phyloP scores from a whole-genome alignment of 2,329 filamentous ascomycete genomes.

The Mollisia scopiformis region DNA sequence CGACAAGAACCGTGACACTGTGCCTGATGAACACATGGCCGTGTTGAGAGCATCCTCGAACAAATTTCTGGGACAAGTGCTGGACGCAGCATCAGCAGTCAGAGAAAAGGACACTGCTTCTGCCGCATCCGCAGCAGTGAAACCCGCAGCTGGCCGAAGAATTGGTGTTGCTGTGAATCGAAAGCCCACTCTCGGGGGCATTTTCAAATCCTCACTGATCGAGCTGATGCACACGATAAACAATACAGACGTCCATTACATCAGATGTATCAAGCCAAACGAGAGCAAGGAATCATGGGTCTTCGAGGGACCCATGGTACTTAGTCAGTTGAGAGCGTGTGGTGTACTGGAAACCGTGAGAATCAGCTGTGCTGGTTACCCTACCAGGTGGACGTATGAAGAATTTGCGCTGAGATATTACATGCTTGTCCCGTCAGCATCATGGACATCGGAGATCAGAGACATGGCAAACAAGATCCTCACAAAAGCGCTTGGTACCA shows the following conservation, averaged over 20 bases:
- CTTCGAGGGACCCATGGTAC: conserved; percentile 97
- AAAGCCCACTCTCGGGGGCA: conserved; percentile 95
- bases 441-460: conserved; percentile 93
- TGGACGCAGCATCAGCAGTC: conserved; percentile 83
- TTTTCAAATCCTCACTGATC: conserved; percentile 97
- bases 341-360: conserved; percentile 98
- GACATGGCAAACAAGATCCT: conserved; percentile 94
- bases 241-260: conserved; percentile 97
- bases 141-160: conserved; percentile 78
- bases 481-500: conserved; percentile 81
- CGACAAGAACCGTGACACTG: conserved; percentile 98
- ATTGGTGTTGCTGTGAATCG: conserved; percentile 91
- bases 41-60: conserved; percentile 85
- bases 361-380: conserved; percentile 96
- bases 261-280: conserved; percentile 98
- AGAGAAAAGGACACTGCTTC: conserved; percentile 83
- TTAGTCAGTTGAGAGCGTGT: conserved; percentile 95
- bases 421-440: conserved; percentile 87
- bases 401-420: conserved; percentile 98
- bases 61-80: conserved; percentile 79
- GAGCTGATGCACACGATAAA: conserved; percentile 98
- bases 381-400: conserved; percentile 97
- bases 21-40: conserved; percentile 97
- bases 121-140: conserved; percentile 71
- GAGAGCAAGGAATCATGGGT: conserved; percentile 97